Base-by-base conservation (phyloP, 192 early-diverging fungal species). In the Backusella morwellensis region DNA sequence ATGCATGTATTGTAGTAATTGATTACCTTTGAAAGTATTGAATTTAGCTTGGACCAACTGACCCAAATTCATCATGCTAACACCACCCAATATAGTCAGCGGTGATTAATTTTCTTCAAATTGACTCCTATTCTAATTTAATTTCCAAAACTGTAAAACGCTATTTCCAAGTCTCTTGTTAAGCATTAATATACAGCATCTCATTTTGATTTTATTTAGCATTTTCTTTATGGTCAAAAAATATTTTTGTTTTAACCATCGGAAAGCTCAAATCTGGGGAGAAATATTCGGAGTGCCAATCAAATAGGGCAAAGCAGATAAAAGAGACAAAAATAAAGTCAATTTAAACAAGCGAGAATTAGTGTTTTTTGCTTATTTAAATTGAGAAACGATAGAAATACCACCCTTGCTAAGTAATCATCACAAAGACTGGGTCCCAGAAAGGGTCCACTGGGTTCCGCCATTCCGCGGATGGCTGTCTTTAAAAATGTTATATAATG, bases 401-500 rank as follows among this genome's bases (percentile, higher is more conserved):
- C 9, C 56, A 63, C 56, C 56, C 56, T 63, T 29, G 56, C 56
- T n/a, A 63, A 59, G 23, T 63, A 7, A 63, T 63, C 21, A 23
- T 26, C 56, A 29, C 56, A 63, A 63, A 63, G 56, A 63, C 56
- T 63, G 56, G 56, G 56, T 63, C 56, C 56, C 56, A 26, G 56
- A 63, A 63, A 63, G 56, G 56, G 56, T 63, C 56, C 56, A 63
- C 17, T n/a, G 6, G 47, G 21, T 50, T 50, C 47, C 47, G 56
- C 21, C 23, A 56, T 56, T 56, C 54, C 54, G 54, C 54, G 56
- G 23, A 63, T 63, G 11, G 47, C 56, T 63, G 56, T 29, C 23
- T 63, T 63, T 63, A 29, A 63, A 63, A 63, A 29, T 63, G 56
- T 63, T 63, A 63, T 63, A 63, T 63, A 63, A 63, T 63, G 56